Conservation (phyloP, 164 flowering plant genomes). For the Warburgia ugandensis region DNA sequence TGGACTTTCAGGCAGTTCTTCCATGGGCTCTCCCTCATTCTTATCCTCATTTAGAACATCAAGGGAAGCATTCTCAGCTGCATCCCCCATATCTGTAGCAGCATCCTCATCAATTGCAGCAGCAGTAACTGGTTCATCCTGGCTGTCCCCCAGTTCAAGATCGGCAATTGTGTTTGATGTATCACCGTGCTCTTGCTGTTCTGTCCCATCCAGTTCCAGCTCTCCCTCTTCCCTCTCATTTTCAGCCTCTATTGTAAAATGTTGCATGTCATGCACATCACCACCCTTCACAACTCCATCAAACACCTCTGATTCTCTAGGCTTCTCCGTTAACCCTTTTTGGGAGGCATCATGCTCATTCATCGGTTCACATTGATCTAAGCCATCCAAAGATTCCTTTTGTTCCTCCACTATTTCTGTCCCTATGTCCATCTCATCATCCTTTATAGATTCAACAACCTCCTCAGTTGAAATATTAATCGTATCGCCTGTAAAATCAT, state of each 20-base stretch:
- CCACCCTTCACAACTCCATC: conserved; percentile 34
- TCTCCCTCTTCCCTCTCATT: conserved; percentile 87
- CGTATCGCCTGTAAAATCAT: too few species aligned
- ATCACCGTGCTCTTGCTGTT: conserved; percentile 29
- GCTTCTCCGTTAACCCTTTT: conserved; percentile 32
- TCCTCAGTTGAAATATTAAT: conserved; percentile 36
- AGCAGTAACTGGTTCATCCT: conserved; percentile 25
- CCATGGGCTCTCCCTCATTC: conserved; percentile 31
- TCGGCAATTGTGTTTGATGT: conserved; percentile 15
- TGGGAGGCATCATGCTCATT: conserved; percentile 16
- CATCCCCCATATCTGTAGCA: conserved; percentile 15
- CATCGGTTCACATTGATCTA: conserved; percentile 25
- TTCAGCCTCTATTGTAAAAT: conserved; percentile 25
- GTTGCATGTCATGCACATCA: conserved; percentile 34
- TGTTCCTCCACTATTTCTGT: conserved; percentile 34
- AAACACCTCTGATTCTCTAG: conserved; percentile 23
- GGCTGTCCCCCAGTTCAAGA: conserved; percentile 36
- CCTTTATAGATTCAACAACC: conserved; percentile 29
- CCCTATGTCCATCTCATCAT: conserved; percentile 18
- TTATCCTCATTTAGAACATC: conserved; percentile 33
- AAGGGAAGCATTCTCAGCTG: conserved; percentile 25
- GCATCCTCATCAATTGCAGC: conserved; percentile 35
- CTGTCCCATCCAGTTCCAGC: conserved; percentile 40
- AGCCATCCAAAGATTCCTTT: conserved; percentile 22
- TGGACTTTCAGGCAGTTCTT: conserved; percentile 36